These are phyloP conservation scores for Balansia obtecta DNA, from an alignment of 2,329 filamentous ascomycete species.

Conservation along the genomic window DNA sequence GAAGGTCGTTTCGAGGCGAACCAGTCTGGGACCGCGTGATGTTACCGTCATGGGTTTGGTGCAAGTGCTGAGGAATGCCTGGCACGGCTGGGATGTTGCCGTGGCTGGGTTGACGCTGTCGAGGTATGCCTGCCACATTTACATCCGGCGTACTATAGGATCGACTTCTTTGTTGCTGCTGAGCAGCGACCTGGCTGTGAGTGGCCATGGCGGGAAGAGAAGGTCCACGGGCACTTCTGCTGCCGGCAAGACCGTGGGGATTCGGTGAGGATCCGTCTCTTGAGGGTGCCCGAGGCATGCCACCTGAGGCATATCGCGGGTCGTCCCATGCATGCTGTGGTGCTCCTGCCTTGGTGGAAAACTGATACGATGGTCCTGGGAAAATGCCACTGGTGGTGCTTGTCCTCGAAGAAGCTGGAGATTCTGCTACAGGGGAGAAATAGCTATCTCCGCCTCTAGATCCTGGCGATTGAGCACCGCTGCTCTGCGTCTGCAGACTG, in stretches of 20 bases:
- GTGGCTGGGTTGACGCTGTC: conserved; percentile 42
- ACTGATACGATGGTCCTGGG: conserved; percentile 41
- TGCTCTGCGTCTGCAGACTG: conserved; percentile 51
- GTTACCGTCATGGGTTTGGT: conserved; percentile 45
- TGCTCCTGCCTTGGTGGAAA: conserved; percentile 59
- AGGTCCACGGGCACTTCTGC: conserved; percentile 59
- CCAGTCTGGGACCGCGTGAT: conserved; percentile 72
- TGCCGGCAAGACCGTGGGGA: conserved; percentile 48
- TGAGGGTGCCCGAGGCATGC: conserved; percentile 69
- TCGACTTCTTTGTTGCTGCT: conserved; percentile 59
- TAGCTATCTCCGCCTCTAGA: conserved; percentile 66
- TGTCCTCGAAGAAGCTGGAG: conserved; percentile 62
- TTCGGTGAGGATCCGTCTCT: conserved; percentile 60
- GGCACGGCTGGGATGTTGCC: conserved; percentile 56
- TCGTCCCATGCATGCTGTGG: conserved; percentile 62
- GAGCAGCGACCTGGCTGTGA: conserved; percentile 39
- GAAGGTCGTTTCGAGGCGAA: conserved; percentile 60
- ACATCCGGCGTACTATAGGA: conserved; percentile 96
- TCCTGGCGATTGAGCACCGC: conserved; percentile 43
- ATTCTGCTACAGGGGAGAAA: conserved; percentile 79
- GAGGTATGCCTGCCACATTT: conserved; percentile 52
- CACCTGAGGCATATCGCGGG: conserved; percentile 79
- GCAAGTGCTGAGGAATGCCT: conserved; percentile 60
- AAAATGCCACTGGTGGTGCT: conserved; percentile 69
- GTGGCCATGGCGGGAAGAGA: conserved; percentile 63